phyloP scores from a whole-genome alignment of 495 filamentous ascomycete species.

The Trichoderma erinaceum region DNA sequence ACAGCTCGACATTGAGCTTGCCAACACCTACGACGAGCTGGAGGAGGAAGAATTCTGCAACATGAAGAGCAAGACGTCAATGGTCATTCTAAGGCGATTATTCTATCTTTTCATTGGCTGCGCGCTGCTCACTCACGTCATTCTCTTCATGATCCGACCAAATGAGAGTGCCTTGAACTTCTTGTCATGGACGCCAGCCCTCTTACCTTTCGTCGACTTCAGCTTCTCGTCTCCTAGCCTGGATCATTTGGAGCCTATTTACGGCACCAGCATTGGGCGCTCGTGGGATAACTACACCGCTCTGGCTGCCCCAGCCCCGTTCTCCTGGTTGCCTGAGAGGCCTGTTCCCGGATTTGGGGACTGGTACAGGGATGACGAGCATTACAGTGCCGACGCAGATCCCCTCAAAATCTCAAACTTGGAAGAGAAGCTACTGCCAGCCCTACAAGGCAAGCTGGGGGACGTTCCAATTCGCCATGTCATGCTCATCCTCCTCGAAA shows the following conservation, averaged over 20 bases:
- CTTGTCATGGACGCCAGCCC: constrained; percentile 8
- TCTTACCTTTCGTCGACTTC: constrained; percentile 14
- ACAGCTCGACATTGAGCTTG: constrained; percentile 1
- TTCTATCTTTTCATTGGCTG: constrained; percentile 3
- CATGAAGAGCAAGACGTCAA: neutral
- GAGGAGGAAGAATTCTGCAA: neutral
- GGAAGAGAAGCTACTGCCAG: constrained; percentile 29
- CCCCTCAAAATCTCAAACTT: constrained; percentile 42
- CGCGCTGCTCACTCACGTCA: constrained; percentile 7
- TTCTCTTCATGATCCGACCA: neutral
- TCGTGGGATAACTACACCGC: constrained; percentile 8
- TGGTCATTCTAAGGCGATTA: neutral
- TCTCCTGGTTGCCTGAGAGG: neutral
- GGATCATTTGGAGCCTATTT: neutral
- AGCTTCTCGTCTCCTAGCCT: constrained; percentile 4
- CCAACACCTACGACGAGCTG: neutral
- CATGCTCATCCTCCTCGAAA: constrained; percentile 40
- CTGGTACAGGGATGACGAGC: constrained; percentile 2
- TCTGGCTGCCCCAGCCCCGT: neutral
- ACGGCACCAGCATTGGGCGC: neutral
- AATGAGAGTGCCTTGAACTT: constrained; percentile 12
- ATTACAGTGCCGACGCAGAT: constrained; percentile 38
- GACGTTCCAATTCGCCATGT: constrained; percentile 40
- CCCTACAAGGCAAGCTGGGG: constrained; percentile 28
- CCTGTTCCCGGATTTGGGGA: constrained; percentile 7